Base-by-base conservation (phyloP, 495 filamentous ascomycete genomes). In the Cryomyces antarcticus region DNA sequence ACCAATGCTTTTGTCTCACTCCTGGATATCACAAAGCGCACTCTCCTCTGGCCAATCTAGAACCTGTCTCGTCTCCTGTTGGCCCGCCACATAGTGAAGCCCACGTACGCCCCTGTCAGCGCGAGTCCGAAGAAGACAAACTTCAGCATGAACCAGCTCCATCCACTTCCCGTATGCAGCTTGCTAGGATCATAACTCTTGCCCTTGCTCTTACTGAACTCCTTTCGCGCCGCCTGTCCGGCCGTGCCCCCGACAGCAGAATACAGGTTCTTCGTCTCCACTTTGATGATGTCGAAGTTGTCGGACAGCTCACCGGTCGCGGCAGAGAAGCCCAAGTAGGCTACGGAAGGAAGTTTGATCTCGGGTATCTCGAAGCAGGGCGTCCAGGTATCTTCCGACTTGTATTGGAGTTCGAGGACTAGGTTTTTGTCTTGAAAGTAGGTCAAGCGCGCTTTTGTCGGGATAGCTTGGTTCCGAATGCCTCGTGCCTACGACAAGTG, bases 361-460 rank as follows among this genome's bases (percentile, higher is more conserved):
- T 73, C 64, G 29, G 46, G 59, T 7, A 77, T 62, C 41, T 76
- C 75, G 66, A 96, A 96, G 68, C 92, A 99, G 28, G 80, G 68
- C 42, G 74, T 77, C 92, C 92, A 99, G 50, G 81, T 71, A 49
- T 77, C 76, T 53, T 88, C 82, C 37, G 64, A 62, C 67, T 93
- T 95, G 70, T 96, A 96, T 62, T 88, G 81, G 38, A 99, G 66
- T 49, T 95, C 87, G 47, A 96, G 72, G 49, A 80, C 84, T 49
- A 97, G 65, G 42, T 78, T 80, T 58, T 88, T 82, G 62, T 99
- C 92, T 62, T 93, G 83, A 68, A 94, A 94, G 69, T 96, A 96
- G 34, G 86, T 95, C 47, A 99, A 64, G 46, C 72, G 76, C 42
- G 83, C 72, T 59, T 87, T 92, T 36, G 89, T 95, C 28, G 86